phyloP scores from a whole-genome alignment of 23 red algal species.

The Agarophyton chilense region DNA sequence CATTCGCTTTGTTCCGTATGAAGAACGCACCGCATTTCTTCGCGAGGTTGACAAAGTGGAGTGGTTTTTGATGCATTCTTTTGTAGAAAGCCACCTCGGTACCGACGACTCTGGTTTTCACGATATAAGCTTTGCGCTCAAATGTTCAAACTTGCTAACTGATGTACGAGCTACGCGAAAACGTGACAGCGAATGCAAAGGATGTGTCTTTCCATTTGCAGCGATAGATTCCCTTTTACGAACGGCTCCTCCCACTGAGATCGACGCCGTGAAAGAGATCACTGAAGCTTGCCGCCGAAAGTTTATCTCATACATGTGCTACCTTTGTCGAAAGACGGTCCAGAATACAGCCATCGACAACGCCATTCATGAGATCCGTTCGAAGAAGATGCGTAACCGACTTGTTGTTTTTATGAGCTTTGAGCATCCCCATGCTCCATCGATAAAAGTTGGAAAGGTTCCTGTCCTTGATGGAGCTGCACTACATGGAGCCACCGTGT shows the following conservation, averaged over 20 bases:
- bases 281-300: conserved; percentile 26
- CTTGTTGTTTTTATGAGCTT: conserved; percentile 32
- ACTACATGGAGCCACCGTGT: conserved; percentile 16
- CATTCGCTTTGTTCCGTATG: conserved; percentile 29
- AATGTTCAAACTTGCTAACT: background rate
- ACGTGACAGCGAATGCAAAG: conserved; percentile 18
- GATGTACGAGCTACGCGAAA: background rate
- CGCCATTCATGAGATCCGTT: conserved; percentile 17
- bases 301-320: conserved; percentile 34
- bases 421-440: background rate
- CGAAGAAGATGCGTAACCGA: conserved; percentile 36
- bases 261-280: background rate
- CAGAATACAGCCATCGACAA: conserved; percentile 32
- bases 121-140: conserved; percentile 32
- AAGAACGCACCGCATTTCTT: conserved; percentile 25
- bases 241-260: background rate
- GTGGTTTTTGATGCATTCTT: conserved; percentile 47
- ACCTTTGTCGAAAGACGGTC: conserved; percentile 28
- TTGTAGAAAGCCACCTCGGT: conserved; percentile 54
- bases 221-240: background rate
- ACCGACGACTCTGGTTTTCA: conserved; percentile 31
- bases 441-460: conserved; percentile 11
- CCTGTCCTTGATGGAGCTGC: background rate
- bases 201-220: conserved; percentile 44
- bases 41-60: conserved; percentile 42